A percentile compares a stretch with the other conserved stretches of the same genome.
Evolutionary conservation across 2,329 filamentous ascomycete genomes (phyloP).

Genomic region (Paracoccidioides brasiliensis): DNA sequence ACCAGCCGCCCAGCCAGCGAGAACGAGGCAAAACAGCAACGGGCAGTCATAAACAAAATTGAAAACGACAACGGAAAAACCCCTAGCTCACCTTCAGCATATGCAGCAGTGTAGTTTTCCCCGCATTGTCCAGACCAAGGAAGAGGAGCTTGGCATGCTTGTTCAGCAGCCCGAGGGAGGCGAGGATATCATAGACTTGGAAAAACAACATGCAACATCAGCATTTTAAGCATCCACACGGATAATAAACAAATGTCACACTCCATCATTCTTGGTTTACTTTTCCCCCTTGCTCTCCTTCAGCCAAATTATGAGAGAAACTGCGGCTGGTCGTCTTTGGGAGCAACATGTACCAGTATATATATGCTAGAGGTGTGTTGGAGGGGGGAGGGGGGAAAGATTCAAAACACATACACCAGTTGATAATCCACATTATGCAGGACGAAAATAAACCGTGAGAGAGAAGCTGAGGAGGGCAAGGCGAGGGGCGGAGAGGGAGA

Average conservation of each 20-base stretch:
- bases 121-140: constrained; percentile 84
- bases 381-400: constrained; percentile 2
- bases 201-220: not conserved
- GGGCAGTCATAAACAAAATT: not conserved
- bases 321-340: not conserved
- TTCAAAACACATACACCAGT: constrained; percentile 62
- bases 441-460: not conserved
- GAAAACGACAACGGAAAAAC: not conserved
- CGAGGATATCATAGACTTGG: constrained; percentile 78
- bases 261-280: no score
- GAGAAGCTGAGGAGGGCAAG: not conserved
- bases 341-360: no score
- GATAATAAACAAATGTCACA: no score
- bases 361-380: no score
- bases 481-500: not conserved
- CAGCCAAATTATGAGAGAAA: not conserved
- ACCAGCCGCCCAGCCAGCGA: not conserved
- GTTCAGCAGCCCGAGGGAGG: constrained; percentile 77
- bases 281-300: not conserved
- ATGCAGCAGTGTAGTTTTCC: constrained; percentile 86
- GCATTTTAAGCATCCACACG: not conserved
- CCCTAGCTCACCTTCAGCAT: constrained; percentile 72
- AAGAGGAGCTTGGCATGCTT: constrained; percentile 94
- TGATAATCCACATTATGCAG: constrained; percentile 73
- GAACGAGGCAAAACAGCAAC: not conserved